Evolutionary conservation across 1,139 yeast genomes (phyloP), one percentile per base, ranked within the genome.

Genomic region (Magnusiomyces fungicola): DNA sequence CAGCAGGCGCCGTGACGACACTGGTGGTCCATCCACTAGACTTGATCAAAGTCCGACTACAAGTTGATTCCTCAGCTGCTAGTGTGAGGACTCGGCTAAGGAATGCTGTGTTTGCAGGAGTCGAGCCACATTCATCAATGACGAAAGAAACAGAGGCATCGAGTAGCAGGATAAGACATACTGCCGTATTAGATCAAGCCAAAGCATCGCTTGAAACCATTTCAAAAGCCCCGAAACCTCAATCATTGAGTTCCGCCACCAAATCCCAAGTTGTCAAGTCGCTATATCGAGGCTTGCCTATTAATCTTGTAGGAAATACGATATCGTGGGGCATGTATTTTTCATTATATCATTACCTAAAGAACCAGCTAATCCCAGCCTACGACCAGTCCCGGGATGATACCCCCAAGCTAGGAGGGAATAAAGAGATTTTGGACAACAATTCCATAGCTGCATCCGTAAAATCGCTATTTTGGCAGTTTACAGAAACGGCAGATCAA

Each of bases 261-360:
- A 40, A n/a, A 10, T 16, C 39, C 3, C 23, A 25, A 16, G 22
- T 27, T 9, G 5, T 40, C 5, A 16, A 21, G 14, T 49, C 48
- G 53, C 57, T 75, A 1, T 92, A 92, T 61, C 73, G 97, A 50
- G 98, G 98, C 0, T 70, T 92, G 1, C 71, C 79, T 0, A 90
- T 95, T 1, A 92, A 90, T 61, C 61, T 90, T 2, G 50, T 86
- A 0, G 98, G 97, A 0, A 88, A 89, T 56, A 80, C 94, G 0
- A 63, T 81, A 0, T 94, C 96, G 0, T 92, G 98, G 97, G 86
- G 89, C 0, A 63, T 85, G 10, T 92, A 92, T 61, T 92, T 92
- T 65, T 75, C 81, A 21, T 68, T 85, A 34, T 92, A 90, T 65
- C 77, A 81, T 43, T 75, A 72, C 49, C 73, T 77, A 57, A 83